phyloP scores from a whole-genome alignment of 345 rosid genomes.

The Citrus mangshanensis region DNA sequence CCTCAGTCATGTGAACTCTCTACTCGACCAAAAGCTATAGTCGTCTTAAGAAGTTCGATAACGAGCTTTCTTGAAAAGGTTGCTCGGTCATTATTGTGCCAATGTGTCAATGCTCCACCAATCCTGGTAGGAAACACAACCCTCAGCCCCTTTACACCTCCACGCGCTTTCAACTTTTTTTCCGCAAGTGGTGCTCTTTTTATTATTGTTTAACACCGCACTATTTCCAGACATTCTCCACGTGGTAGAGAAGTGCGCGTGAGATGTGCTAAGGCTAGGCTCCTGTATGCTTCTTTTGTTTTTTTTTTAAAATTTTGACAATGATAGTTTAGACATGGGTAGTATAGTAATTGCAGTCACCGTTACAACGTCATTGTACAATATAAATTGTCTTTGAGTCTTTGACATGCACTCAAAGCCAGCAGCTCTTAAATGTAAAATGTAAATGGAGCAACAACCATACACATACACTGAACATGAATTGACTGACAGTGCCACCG shows the following conservation, averaged over 20 bases:
- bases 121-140: background rate
- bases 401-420: constrained; percentile 3
- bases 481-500: constrained; percentile 17
- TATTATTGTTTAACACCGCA: background rate
- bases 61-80: constrained; percentile 8
- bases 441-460: constrained; percentile 47
- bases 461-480: constrained; percentile 36
- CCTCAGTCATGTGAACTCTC: constrained; percentile 30
- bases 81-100: background rate
- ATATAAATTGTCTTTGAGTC: constrained; percentile 19
- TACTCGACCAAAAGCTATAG: background rate
- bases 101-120: background rate
- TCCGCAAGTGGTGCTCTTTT: background rate
- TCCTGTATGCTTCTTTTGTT: background rate
- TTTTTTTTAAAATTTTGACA: background rate
- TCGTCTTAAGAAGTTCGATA: background rate
- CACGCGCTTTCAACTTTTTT: constrained; percentile 2
- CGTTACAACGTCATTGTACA: background rate
- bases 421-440: constrained; percentile 9
- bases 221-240: background rate
- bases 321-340: background rate
- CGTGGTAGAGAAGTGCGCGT: constrained; percentile 2
- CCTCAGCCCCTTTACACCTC: background rate
- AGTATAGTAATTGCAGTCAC: constrained; percentile 16
- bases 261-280: background rate